Evolutionary conservation across 1,284 basidiomycete genomes (phyloP).

Genomic region (Polyporus tsugae): DNA sequence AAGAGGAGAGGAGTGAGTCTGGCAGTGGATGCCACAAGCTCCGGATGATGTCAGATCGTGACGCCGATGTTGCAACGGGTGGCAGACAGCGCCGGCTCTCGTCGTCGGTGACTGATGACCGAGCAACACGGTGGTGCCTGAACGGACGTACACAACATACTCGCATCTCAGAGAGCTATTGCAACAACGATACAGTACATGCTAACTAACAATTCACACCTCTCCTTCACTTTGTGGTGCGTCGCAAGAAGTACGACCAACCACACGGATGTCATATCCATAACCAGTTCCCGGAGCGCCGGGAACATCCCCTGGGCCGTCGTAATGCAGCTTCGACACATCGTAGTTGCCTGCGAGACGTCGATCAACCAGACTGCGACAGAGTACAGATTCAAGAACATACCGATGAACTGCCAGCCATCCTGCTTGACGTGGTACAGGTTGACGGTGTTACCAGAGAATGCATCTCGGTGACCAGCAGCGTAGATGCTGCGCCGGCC

Average conservation of each 20-base stretch:
- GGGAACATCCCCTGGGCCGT: constrained; percentile 74
- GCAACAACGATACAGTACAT: constrained; percentile 31
- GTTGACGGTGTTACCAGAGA: constrained; percentile 97
- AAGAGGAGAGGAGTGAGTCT: constrained; percentile 7
- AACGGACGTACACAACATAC: background rate
- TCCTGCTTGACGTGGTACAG: constrained; percentile 95
- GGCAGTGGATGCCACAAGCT: background rate
- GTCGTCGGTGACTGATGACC: background rate
- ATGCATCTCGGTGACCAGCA: constrained; percentile 97
- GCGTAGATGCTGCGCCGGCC: constrained; percentile 96
- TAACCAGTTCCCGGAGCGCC: constrained; percentile 77
- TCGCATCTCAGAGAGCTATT: constrained; percentile 13
- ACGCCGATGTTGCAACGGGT: constrained; percentile 15
- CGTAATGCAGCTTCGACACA: constrained; percentile 81
- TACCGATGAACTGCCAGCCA: constrained; percentile 94
- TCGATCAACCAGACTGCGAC: background rate
- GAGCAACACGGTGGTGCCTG: too few relatives aligned
- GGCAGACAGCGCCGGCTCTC: constrained; percentile 1
- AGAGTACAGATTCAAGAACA: constrained; percentile 36
- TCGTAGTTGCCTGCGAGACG: constrained; percentile 77
- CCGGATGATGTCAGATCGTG: constrained; percentile 32
- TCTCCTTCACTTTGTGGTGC: constrained; percentile 30
- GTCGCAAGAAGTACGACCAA: constrained; percentile 41
- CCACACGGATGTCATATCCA: constrained; percentile 78
- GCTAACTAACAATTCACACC: constrained; percentile 17